Evolutionary conservation across 805 yeast genomes (phyloP).

Genomic region (Alloascoidea hylecoeti): DNA sequence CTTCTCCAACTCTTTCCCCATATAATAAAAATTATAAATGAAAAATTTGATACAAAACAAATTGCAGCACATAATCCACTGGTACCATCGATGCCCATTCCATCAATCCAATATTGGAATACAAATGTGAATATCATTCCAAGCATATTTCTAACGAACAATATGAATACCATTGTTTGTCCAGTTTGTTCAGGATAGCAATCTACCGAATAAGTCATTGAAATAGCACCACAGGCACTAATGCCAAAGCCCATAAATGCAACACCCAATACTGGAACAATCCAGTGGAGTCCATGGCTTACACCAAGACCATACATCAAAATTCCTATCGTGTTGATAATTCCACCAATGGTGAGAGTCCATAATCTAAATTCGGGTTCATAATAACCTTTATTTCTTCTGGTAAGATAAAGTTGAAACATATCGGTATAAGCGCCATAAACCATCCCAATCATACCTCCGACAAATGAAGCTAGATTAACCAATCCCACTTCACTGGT

Average conservation of each 20-base stretch:
- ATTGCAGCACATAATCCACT: slow-evolving; percentile 43
- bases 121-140: slow-evolving; percentile 47
- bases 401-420: slow-evolving; percentile 22
- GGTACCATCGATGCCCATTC: slow-evolving; percentile 38
- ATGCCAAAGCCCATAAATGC: slow-evolving; percentile 47
- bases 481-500: slow-evolving; percentile 4
- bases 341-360: slow-evolving; percentile 34
- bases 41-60: slow-evolving; percentile 33
- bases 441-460: slow-evolving; percentile 3
- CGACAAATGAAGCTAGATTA: slow-evolving; percentile 5
- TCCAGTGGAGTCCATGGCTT: slow-evolving; percentile 30
- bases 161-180: slow-evolving; percentile 40
- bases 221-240: slow-evolving; percentile 44
- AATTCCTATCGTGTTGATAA: slow-evolving; percentile 31
- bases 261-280: slow-evolving; percentile 41
- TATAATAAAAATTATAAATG: neutral
- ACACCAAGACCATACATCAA: slow-evolving; percentile 56
- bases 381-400: slow-evolving; percentile 36
- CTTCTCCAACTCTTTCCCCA: neutral
- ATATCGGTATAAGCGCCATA: slow-evolving; percentile 21
- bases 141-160: slow-evolving; percentile 41
- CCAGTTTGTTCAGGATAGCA: slow-evolving; percentile 38
- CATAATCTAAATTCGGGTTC: slow-evolving; percentile 49
- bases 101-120: slow-evolving; percentile 39
- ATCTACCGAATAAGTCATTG: slow-evolving; percentile 46